Evolutionary conservation across 371 early-diverging fungal species (phyloP).

Genomic region (Rhizopus microsporus): DNA sequence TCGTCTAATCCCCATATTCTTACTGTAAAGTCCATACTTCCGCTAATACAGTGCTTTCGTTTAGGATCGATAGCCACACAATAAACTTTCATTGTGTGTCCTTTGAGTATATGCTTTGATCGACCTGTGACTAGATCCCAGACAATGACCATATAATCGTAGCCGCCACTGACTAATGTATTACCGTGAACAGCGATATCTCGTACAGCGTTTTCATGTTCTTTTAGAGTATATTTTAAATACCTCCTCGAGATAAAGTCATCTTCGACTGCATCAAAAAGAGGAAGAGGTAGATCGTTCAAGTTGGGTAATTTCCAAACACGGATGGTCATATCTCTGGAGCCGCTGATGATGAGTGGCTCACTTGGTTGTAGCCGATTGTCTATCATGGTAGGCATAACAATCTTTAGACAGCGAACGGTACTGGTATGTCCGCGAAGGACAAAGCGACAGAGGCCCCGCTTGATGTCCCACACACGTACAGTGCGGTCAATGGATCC

Average conservation of each 20-base stretch:
- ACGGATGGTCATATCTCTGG: constrained; percentile 92
- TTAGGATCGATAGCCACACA: constrained; percentile 88
- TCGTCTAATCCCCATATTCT: constrained; percentile 93
- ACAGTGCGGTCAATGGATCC: constrained; percentile 98
- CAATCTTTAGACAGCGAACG: constrained; percentile 92
- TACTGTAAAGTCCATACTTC: constrained; percentile 97
- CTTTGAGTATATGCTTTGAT: constrained; percentile 61
- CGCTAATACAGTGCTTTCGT: constrained; percentile 84
- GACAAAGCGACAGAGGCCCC: constrained; percentile 84
- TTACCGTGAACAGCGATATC: constrained; percentile 91
- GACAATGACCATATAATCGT: constrained; percentile 91
- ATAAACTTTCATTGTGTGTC: constrained; percentile 93
- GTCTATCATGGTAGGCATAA: constrained; percentile 66
- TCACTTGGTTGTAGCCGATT: constrained; percentile 62
- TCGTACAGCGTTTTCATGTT: constrained; percentile 93
- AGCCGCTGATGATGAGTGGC: constrained; percentile 94
- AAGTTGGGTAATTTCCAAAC: constrained; percentile 94
- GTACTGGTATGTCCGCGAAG: constrained; percentile 96
- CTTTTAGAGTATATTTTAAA: constrained; percentile 65
- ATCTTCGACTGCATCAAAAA: constrained; percentile 16
- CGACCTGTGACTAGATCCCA: constrained; percentile 87
- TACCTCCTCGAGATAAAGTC: constrained; percentile 16
- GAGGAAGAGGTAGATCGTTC: constrained; percentile 46
- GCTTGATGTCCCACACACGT: constrained; percentile 94
- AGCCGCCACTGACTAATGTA: constrained; percentile 92